Conservation (phyloP, 345 rosid species). For the Pelargonium nanum region DNA sequence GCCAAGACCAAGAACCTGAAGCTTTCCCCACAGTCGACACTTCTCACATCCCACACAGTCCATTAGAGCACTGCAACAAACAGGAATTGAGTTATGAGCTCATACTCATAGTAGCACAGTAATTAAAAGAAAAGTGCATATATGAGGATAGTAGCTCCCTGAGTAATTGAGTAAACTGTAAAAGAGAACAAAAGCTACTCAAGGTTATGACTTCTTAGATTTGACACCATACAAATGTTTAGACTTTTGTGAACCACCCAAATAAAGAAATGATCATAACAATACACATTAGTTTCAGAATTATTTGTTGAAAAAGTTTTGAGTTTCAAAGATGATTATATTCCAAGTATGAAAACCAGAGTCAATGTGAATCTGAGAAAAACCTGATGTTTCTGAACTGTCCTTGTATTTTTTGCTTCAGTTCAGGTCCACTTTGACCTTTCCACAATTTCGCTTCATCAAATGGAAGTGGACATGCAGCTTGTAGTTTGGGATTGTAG, state of each 20-base stretch:
- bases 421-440: conserved; percentile 90
- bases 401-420: conserved; percentile 65
- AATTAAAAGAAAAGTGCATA: background rate
- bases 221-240: too few relatives aligned
- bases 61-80: conserved; percentile 72
- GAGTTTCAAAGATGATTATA: too few relatives aligned
- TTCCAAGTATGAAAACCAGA: too few relatives aligned
- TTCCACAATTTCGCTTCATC: conserved; percentile 97
- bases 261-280: too few relatives aligned
- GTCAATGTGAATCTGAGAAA: conserved; percentile 11
- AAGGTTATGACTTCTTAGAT: too few relatives aligned
- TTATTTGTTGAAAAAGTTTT: too few relatives aligned
- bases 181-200: background rate
- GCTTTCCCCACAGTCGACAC: conserved; percentile 97
- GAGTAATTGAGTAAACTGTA: too few relatives aligned
- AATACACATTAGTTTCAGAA: too few relatives aligned
- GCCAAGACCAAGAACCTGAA: conserved; percentile 93
- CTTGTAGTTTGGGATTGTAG: conserved; percentile 56
- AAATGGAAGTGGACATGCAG: conserved; percentile 92
- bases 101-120: background rate
- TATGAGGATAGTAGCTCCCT: background rate
- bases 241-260: too few relatives aligned
- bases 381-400: conserved; percentile 95
- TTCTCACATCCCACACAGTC: conserved; percentile 98
- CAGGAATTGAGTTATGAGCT: too few relatives aligned